Percentiles rank a stretch among this genome's conserved stretches.
These are phyloP conservation scores for Poa pratensis DNA, from an alignment of 176 grass and related monocot species.

Conservation along the genomic window DNA sequence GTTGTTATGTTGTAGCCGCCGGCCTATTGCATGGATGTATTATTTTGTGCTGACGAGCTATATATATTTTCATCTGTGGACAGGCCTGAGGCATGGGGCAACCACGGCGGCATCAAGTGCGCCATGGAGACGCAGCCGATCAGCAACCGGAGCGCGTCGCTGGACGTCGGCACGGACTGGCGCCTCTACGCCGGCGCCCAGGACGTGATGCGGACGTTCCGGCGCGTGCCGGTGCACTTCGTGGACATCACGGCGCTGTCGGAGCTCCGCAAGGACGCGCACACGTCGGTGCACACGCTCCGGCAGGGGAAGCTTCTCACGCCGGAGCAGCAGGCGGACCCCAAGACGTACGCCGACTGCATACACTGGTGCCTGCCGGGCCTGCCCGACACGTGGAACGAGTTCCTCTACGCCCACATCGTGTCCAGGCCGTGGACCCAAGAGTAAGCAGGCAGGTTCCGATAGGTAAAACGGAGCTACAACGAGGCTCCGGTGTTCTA, in stretches of 20 bases:
- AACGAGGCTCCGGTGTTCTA: neutral
- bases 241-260: slow-evolving; percentile 80
- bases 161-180: slow-evolving; percentile 83
- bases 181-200: slow-evolving; percentile 63
- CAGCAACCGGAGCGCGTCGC: slow-evolving; percentile 54
- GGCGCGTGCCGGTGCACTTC: slow-evolving; percentile 58
- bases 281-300: slow-evolving; percentile 88
- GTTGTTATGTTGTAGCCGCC: neutral
- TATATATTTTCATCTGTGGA: neutral
- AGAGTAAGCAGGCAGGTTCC: neutral
- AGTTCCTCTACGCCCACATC: slow-evolving; percentile 77
- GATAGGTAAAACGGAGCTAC: slow-evolving; percentile 25
- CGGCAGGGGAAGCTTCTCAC: slow-evolving; percentile 81
- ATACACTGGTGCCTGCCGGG: slow-evolving; percentile 90
- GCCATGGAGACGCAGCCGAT: slow-evolving; percentile 78
- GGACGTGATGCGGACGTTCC: slow-evolving; percentile 50
- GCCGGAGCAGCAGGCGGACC: slow-evolving; percentile 71
- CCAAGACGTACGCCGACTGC: slow-evolving; percentile 67
- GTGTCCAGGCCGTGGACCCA: slow-evolving; percentile 43
- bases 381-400: slow-evolving; percentile 76
- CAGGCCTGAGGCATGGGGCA: slow-evolving; percentile 87
- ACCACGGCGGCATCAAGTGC: slow-evolving; percentile 87
- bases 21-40: no score
- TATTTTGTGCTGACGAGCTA: no score
- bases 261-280: slow-evolving; percentile 82